Evolutionary conservation across 176 grass and related monocot genomes (phyloP), one percentile per base, ranked within the genome.

Genomic region (Oryza glaberrima): DNA sequence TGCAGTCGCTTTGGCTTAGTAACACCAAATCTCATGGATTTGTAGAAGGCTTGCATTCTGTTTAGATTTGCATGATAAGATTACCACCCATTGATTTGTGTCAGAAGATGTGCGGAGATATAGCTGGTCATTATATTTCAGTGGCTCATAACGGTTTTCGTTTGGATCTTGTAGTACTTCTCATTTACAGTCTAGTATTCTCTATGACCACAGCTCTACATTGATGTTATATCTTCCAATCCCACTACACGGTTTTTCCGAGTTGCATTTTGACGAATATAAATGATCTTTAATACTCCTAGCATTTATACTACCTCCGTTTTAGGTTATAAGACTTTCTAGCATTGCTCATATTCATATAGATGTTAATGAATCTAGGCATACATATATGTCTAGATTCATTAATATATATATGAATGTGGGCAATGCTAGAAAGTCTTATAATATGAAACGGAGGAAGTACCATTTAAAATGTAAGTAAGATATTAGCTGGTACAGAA

Each of bases 21-120:
- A 14, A 63, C 36, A 56, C 20, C 3, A 44, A 60, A 47, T 63
- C 45, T 69, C 9, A 19, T 67, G 7, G 65, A 52, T 25, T 51
- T 36, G 0, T 12, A 28, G 20, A 83, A 76, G 60, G 13, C 12
- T 83, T 83, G 22, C 6, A 41, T 75, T 72, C 11, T 72, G 10
- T 82, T 6, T 67, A 41, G 3, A 74, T 73, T 70, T 66, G 47
- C n/a, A 81, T 19, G 28, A 58, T 48, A 60, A 11, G 13, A 70
- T 61, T 63, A 17, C 44, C 41, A 35, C 65, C 32, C 20, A 79
- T 8, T 20, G 7, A 46, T 74, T 23, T 60, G 7, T 34, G 51
- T 38, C 43, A 7, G 3, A 45, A 38, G 34, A 75, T 28, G 8
- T 16, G 72, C 76, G 13, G 19, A 54, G 19, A 76, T 0, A 9